Evolutionary conservation across 106 monocot species (phyloP), one percentile per base, ranked within the genome.

Genomic region (Cymbidium sinense): DNA sequence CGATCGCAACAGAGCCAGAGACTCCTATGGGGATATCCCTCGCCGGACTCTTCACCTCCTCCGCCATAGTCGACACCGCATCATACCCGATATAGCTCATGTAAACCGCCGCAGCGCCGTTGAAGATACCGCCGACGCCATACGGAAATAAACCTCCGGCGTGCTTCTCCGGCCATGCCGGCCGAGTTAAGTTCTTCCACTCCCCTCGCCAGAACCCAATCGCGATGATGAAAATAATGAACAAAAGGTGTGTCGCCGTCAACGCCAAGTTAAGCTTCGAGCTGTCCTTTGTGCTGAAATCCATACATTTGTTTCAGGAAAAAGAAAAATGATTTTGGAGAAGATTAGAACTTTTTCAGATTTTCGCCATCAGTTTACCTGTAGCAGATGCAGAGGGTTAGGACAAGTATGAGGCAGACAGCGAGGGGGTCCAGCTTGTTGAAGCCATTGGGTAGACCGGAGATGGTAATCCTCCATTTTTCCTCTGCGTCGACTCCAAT

Each of bases 51-150:
- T 85, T 78, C 37, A 90, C 90, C 86, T 99, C 98, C 86, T 99
- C 98, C 34, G 98, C 98, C 98, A 99, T 92, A 28, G 98, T 99
- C n/a, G 98, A 99, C 34, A 99, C 98, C 79, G 98, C 98, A 70
- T 99, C 98, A 84, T 95, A 99, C 23, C 98, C 98, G 54, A 99
- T 95, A 82, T 99, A 99, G 81, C 94, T 95, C 20, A 99, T 61
- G 80, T 95, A 99, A 12, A 99, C 94, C 85, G 84, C 74, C 50
- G 98, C 85, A 0, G 98, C 94, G 19, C 94, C 94, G 31, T 85
- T 78, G 86, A 99, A 92, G 1, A 99, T 89, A 3, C 94, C 98
- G 36, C 81, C 43, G 13, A 75, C 82, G 34, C 94, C 92, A 77
- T 86, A 82, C 10, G 98, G 98, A 18, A 91, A 58, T 75, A 95